phyloP scores from a whole-genome alignment of 2,329 filamentous ascomycete species.

The Sclerotinia trifoliorum region DNA sequence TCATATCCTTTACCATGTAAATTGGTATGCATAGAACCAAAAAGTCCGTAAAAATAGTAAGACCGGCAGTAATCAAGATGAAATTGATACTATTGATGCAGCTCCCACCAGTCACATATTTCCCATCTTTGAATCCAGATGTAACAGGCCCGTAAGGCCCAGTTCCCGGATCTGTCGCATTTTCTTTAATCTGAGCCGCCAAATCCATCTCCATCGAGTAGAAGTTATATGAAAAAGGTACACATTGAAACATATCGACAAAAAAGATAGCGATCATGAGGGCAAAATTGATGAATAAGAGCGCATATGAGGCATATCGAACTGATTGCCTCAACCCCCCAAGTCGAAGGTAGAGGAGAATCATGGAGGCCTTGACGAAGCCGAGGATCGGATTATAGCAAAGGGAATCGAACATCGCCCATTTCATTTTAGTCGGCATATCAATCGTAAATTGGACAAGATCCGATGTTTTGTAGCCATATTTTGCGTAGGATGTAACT shows the following conservation, averaged over 20 bases:
- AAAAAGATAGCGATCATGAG: constrained; percentile 43
- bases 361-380: constrained; percentile 47
- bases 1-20: constrained; percentile 30
- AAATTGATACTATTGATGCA: constrained; percentile 29
- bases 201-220: constrained; percentile 23
- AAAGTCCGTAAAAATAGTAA: constrained; percentile 30
- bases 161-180: constrained; percentile 19
- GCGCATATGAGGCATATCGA: constrained; percentile 22
- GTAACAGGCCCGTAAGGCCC: constrained; percentile 9
- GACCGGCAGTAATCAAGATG: constrained; percentile 26
- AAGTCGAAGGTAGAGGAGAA: constrained; percentile 47
- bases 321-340: constrained; percentile 37
- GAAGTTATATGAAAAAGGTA: constrained; percentile 24
- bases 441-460: constrained; percentile 8
- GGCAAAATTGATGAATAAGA: constrained; percentile 32
- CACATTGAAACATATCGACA: constrained; percentile 44
- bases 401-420: constrained; percentile 37
- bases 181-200: constrained; percentile 18
- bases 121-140: constrained; percentile 28
- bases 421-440: constrained; percentile 9
- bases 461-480: constrained; percentile 28
- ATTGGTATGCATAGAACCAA: constrained; percentile 30
- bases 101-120: constrained; percentile 24
- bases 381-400: constrained; percentile 48
- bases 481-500: constrained; percentile 29